Evolutionary conservation across 805 yeast genomes (phyloP), one percentile per base, ranked within the genome.

Genomic region (Lachancea dasiensis): DNA sequence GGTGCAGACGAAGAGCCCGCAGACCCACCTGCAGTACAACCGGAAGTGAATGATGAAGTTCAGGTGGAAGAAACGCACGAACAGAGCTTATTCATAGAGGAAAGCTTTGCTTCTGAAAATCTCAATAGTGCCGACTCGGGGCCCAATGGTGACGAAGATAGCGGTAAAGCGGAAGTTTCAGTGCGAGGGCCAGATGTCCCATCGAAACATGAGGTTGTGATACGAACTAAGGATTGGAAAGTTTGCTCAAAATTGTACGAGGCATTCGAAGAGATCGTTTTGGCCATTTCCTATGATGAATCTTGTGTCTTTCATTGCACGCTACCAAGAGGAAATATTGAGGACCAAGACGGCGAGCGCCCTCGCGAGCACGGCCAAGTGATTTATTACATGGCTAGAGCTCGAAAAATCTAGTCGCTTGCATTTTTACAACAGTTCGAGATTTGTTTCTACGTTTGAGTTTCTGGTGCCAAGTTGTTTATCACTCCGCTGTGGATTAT

Each of bases 251-350:
- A 66, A 50, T 65, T 83, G 25, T 75, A 80, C 34, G 77, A 76
- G 20, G 64, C 72, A 2, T 78, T 86, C 52, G 74, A 75, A 40
- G 75, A 76, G 5, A 73, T 79, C 34, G 70, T 80, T 6, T 54
- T 84, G 28, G 70, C 79, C 23, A 63, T 84, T 18, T 67, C 78
- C 6, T 72, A 77, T 16, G 64, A 68, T 28, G 75, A 75, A 39
- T 77, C 77, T 3, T 71, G 83, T 41, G 77, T 79, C 1, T 61
- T 84, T 31, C 85, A 80, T 52, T 79, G 89, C 47, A 67, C 73
- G 40, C 56, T 83, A 23, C 86, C 81, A 41, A 79, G 78, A 36
- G 60, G 56, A 2, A 43, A 29, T 27, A 23, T 40, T 8, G 58
- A 49, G 16, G 46, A 40, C 22, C 44, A 49, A 5, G 46, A 41